Evolutionary conservation across 371 early-diverging fungal genomes (phyloP), one percentile per base, ranked within the genome.

Genomic region (Rhizopus delemar): DNA sequence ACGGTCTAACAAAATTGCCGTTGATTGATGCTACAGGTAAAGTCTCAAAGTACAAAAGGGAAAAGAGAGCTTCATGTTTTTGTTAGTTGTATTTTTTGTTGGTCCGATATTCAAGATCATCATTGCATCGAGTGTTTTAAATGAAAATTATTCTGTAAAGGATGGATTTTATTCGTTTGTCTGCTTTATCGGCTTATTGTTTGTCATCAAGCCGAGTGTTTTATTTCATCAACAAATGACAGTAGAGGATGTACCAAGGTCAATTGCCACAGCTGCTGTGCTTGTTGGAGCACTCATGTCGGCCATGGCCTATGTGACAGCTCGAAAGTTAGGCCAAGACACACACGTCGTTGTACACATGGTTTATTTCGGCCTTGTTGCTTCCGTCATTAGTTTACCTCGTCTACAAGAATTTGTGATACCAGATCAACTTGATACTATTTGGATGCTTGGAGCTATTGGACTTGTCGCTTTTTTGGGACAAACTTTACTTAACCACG

Each of bases 81-180:
- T 22, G 22, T 22, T 51, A 78, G 78, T 86, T 9, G 62, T 92
- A 3, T 92, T 92, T 65, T 92, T 90, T 63, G 74, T 88, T 12
- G 84, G 85, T 11, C 92, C 93, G 2, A 80, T 84, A 8, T 88
- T 93, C 53, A 91, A 90, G 12, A 83, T 87, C 1, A 62, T 93
- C 22, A 59, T 90, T 35, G 91, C 86, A 3, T 65, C 77, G 16
- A 29, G 84, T 35, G 65, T 78, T 22, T 73, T 93, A 6, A 70
- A 77, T 29, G 90, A 91, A 57, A 69, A 77, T 0, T 87, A 86
- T 62, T 80, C 80, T 0, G 41, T 52, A 0, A 63, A 84, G 15
- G 90, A 93, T 60, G 71, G 71, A 0, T 31, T 80, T 0, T 81
- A 84, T 8, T 77, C 84, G 0, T 46, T 73, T 12, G 33, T 81